Evolutionary conservation across 2,329 filamentous ascomycete genomes (phyloP).

Genomic region (Colletotrichum neosansevieriae): DNA sequence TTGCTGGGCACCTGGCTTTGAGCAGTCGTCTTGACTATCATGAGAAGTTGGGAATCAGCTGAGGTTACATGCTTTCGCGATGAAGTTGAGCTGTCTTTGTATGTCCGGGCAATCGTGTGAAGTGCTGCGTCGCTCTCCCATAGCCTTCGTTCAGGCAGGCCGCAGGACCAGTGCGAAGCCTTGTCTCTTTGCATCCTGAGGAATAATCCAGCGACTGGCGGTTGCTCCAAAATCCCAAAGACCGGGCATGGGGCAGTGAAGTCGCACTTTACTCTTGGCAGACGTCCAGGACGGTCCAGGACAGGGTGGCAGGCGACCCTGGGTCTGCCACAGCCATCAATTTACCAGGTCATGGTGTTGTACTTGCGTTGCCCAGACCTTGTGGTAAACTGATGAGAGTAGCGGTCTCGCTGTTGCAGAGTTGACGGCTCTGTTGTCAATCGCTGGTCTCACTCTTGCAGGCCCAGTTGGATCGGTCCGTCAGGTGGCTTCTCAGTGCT

Average conservation of each 20-base stretch:
- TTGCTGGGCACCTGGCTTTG: constrained; percentile 43
- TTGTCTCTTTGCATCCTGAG: no score
- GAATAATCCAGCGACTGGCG: neutral
- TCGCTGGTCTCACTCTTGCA: neutral
- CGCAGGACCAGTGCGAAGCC: no score
- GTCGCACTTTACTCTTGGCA: neutral
- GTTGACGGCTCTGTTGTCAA: neutral
- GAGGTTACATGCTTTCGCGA: constrained; percentile 35
- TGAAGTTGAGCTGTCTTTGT: neutral
- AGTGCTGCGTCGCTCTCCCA: no score
- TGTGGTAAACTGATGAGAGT: neutral
- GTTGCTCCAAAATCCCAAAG: neutral
- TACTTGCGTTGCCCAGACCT: neutral
- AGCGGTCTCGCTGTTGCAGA: neutral
- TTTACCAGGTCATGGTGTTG: neutral
- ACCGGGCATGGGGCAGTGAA: neutral
- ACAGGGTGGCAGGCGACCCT: neutral
- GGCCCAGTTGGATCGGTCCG: neutral
- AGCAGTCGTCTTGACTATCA: constrained; percentile 43
- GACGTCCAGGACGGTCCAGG: neutral
- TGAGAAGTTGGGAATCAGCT: constrained; percentile 43
- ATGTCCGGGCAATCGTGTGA: no score
- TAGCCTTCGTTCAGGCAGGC: no score
- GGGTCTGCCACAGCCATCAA: neutral
- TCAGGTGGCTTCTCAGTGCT: constrained; percentile 1